A percentile compares a stretch with the other conserved stretches of the same genome.
Evolutionary conservation across 176 grass and related monocot genomes (phyloP).

Genomic region (Carex myosuroides): DNA sequence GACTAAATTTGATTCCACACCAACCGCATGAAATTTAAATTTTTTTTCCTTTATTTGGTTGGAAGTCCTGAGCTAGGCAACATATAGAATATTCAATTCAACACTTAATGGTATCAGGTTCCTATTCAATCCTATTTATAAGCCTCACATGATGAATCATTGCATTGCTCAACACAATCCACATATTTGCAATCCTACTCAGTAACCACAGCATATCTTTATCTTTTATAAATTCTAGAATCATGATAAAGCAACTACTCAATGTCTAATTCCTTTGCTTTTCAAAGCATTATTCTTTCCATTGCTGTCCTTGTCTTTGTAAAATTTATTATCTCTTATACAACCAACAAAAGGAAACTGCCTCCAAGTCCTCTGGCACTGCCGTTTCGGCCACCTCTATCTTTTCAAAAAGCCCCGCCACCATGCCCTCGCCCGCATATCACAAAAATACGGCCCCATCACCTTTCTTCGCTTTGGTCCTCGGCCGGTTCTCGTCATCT

Average conservation of each 20-base stretch:
- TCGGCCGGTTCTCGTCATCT: slow-evolving; percentile 17
- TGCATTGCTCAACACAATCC: not conserved
- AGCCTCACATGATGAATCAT: not conserved
- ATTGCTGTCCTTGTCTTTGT: not conserved
- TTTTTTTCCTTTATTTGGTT: too few species aligned
- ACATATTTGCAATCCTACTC: not conserved
- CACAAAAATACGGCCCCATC: not conserved
- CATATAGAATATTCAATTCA: too few species aligned
- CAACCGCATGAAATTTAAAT: too few species aligned
- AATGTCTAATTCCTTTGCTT: not conserved
- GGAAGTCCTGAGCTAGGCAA: too few species aligned
- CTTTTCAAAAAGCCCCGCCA: too few species aligned
- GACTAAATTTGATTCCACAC: too few species aligned
- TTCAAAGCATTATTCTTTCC: not conserved
- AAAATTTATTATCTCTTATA: not conserved
- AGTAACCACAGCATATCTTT: not conserved
- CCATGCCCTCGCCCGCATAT: not conserved
- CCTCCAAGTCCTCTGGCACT: slow-evolving; percentile 7
- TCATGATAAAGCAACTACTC: not conserved
- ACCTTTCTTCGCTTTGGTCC: slow-evolving; percentile 20
- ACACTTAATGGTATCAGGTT: too few species aligned
- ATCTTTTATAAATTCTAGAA: not conserved
- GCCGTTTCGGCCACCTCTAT: slow-evolving; percentile 25
- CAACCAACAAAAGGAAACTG: not conserved
- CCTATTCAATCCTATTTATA: not conserved